Percentiles rank a stretch among this genome's conserved stretches.
These are phyloP conservation scores for Thymus quinquecostatus DNA, from an alignment of 257 asterid species.

Conservation along the genomic window DNA sequence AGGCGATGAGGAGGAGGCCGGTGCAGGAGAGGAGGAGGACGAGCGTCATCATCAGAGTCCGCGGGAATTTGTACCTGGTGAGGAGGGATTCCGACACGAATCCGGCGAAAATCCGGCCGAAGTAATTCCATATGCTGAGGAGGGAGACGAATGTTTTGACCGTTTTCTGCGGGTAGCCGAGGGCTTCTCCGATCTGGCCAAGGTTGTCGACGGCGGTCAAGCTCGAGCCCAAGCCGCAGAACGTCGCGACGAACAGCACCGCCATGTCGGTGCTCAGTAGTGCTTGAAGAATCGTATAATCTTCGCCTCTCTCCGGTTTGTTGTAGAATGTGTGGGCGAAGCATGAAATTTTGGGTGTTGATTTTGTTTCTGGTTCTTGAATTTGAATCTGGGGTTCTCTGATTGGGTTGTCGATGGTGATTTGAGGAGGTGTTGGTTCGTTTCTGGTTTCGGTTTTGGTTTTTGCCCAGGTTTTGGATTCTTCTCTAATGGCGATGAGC, in stretches of 20 bases:
- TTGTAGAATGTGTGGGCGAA: slow-evolving; percentile 41
- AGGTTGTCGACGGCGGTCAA: slow-evolving; percentile 77
- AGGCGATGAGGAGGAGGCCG: slow-evolving; percentile 69
- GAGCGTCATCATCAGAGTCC: slow-evolving; percentile 75
- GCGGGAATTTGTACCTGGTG: slow-evolving; percentile 56
- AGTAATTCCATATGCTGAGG: slow-evolving; percentile 78
- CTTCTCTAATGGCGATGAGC: slow-evolving; percentile 60
- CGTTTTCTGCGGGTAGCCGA: slow-evolving; percentile 74
- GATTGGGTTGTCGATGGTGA: slow-evolving; percentile 24
- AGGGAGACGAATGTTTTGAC: slow-evolving; percentile 66
- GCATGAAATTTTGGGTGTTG: slow-evolving; percentile 25
- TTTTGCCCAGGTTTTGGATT: slow-evolving; percentile 38
- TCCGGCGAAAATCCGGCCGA: slow-evolving; percentile 77
- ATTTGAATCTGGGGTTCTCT: neutral
- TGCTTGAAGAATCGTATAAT: slow-evolving; percentile 70
- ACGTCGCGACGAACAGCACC: slow-evolving; percentile 60
- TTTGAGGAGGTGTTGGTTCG: slow-evolving; percentile 29
- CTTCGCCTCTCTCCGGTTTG: slow-evolving; percentile 77
- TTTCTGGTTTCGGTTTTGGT: neutral
- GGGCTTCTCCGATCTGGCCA: slow-evolving; percentile 77
- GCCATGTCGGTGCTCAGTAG: slow-evolving; percentile 68
- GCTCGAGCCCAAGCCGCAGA: slow-evolving; percentile 78
- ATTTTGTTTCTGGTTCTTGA: neutral
- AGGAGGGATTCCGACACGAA: slow-evolving; percentile 67
- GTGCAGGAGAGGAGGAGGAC: slow-evolving; percentile 62